Evolutionary conservation across 108 stramenopile genomes (phyloP), one percentile per base, ranked within the genome.

Genomic region (Nitzschia inconspicua): DNA sequence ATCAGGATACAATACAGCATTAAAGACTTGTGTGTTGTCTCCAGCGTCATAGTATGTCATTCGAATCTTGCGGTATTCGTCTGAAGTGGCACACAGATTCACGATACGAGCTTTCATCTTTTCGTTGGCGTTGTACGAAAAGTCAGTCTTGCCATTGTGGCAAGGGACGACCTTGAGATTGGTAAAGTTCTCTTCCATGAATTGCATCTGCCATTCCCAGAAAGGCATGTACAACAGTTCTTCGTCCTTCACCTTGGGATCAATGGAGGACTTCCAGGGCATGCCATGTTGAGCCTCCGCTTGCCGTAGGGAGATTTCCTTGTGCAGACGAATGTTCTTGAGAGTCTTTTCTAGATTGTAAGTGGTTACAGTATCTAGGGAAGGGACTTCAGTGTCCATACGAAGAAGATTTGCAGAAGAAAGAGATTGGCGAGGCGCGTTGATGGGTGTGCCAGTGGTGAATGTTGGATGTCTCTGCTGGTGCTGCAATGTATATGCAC

Each of bases 41-140:
- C 95, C 95, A 20, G 91, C 97, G 65, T 98, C 97, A 68, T 96
- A 96, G 76, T 96, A 98, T 8, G 94, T 95, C 79, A 96, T 82
- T 23, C 97, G 84, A 36, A 96, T 93, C 71, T 93, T 93, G 28
- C 88, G 67, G 57, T 93, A 93, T 72, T 89, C 88, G 35, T 88
- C 74, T 22, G 76, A 80, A 25, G 78, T 63, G 35, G 76, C 82
- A 54, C 77, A 86, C 2, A 84, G 76, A 54, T 78, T 88, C 19
- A 90, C 83, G 31, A 94, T 90, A 4, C 93, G 73, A 5, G 84
- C 86, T 28, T 83, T 82, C 40, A 84, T 86, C 29, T 87, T 57
- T 9, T 39, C 60, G 50, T 89, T 89, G 46, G 78, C 86, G 5
- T 84, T 79, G 64, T 79, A 85, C 23, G 72, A 68, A 39, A 92